These are phyloP conservation scores for Fusarium sp. DNA, from an alignment of 2,329 filamentous ascomycete genomes.

Conservation along the genomic window DNA sequence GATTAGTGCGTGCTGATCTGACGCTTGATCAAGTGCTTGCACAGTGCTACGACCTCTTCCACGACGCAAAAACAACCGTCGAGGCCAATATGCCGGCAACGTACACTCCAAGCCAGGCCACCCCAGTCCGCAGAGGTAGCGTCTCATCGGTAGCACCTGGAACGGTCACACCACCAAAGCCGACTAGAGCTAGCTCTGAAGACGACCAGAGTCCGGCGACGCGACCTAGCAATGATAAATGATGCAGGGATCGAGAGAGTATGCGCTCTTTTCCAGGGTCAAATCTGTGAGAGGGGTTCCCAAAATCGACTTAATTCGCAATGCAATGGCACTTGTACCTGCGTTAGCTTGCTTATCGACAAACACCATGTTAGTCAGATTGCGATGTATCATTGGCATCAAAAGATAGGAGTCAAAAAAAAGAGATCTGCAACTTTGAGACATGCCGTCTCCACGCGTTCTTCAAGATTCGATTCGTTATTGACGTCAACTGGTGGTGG, in stretches of 20 bases:
- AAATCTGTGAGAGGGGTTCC: neutral
- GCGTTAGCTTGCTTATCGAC: slow-evolving; percentile 30
- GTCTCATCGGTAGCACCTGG: neutral
- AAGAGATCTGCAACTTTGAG: slow-evolving; percentile 16
- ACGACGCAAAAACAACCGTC: slow-evolving; percentile 59
- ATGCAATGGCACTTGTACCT: slow-evolving; percentile 25
- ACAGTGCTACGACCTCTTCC: slow-evolving; percentile 58
- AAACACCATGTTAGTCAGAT: slow-evolving; percentile 3
- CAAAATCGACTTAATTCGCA: slow-evolving; percentile 27
- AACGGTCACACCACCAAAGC: slow-evolving; percentile 12
- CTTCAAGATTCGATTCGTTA: neutral
- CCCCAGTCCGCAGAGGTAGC: slow-evolving; percentile 17
- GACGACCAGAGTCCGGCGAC: slow-evolving; percentile 19
- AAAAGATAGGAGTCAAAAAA: slow-evolving; percentile 7
- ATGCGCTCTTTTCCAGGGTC: slow-evolving; percentile 27
- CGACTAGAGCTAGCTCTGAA: slow-evolving; percentile 3
- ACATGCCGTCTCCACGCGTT: slow-evolving; percentile 9
- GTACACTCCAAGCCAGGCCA: slow-evolving; percentile 46
- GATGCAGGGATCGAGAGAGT: slow-evolving; percentile 3
- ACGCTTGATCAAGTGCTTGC: slow-evolving; percentile 59
- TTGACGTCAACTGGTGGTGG: slow-evolving; percentile 2
- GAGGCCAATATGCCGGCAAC: slow-evolving; percentile 58
- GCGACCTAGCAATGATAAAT: slow-evolving; percentile 17
- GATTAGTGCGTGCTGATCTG: slow-evolving; percentile 55
- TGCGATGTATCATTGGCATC: slow-evolving; percentile 4